Percentiles rank a stretch among this genome's conserved stretches.
Conservation (phyloP, 2,329 filamentous ascomycete species). For the Rosellinia necatrix region DNA sequence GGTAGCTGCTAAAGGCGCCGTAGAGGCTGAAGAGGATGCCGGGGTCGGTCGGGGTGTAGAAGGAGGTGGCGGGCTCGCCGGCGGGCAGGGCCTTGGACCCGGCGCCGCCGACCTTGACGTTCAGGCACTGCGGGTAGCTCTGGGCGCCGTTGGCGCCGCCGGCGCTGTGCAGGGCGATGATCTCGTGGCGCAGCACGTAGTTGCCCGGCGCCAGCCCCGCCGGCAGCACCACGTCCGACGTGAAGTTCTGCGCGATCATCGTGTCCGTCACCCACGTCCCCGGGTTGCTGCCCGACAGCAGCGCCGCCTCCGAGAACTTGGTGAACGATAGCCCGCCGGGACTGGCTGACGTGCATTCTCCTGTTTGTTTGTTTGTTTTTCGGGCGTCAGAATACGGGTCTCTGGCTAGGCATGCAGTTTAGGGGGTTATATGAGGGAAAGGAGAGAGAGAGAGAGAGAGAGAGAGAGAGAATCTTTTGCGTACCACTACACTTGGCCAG, state of each 20-base stretch:
- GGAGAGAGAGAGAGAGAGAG: too few species aligned
- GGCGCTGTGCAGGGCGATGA: conserved; percentile 54
- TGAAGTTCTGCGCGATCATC: conserved; percentile 54
- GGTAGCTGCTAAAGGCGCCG: conserved; percentile 33
- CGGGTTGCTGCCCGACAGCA: conserved; percentile 36
- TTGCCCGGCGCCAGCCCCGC: conserved; percentile 48
- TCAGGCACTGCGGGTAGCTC: conserved; percentile 58
- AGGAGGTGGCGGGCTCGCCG: conserved; percentile 54
- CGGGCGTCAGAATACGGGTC: neutral
- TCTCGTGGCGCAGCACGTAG: conserved; percentile 56
- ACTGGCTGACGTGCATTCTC: conserved; percentile 38
- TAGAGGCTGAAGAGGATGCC: conserved; percentile 63
- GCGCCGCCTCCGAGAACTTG: conserved; percentile 37
- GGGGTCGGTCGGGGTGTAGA: conserved; percentile 58
- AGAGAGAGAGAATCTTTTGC: too few species aligned
- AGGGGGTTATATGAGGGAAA: too few species aligned
- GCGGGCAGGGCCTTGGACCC: conserved; percentile 50
- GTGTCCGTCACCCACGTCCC: conserved; percentile 45
- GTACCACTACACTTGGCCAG: conserved; percentile 40
- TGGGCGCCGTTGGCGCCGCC: conserved; percentile 49
- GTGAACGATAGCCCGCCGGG: conserved; percentile 37
- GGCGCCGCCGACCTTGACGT: conserved; percentile 57
- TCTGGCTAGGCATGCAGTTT: too few species aligned
- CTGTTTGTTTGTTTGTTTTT: too few species aligned
- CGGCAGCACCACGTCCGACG: conserved; percentile 50